These are phyloP conservation scores for Erodium trifolium DNA, from an alignment of 441 rosid species.

Conservation along the genomic window DNA sequence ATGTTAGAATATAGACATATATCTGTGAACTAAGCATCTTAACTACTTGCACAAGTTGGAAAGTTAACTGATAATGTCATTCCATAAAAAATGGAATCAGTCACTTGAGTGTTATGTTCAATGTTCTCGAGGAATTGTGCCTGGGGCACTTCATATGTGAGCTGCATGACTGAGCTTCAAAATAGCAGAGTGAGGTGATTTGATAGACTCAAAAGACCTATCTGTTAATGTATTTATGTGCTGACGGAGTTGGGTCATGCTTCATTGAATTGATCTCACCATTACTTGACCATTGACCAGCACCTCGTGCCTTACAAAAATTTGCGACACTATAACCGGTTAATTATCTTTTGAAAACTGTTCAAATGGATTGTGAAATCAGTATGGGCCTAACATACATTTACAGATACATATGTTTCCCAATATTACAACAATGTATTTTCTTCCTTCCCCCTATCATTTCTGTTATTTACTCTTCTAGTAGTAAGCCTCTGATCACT, in stretches of 20 bases:
- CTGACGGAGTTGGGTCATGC: too few species aligned
- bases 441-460: not conserved
- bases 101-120: not conserved
- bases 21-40: not conserved
- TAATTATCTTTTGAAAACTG: not conserved
- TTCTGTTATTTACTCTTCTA: not conserved
- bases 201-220: too few species aligned
- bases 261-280: too few species aligned
- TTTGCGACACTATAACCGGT: too few species aligned
- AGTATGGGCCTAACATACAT: not conserved
- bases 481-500: not conserved
- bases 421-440: not conserved
- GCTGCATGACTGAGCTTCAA: too few species aligned
- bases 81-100: not conserved
- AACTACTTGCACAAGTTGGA: not conserved
- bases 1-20: not conserved
- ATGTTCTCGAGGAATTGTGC: not conserved
- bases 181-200: too few species aligned
- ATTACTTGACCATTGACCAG: too few species aligned
- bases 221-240: too few species aligned
- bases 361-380: not conserved
- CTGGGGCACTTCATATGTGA: not conserved
- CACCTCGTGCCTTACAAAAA: too few species aligned
- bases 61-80: not conserved
- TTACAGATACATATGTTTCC: not conserved